A percentile compares a stretch with the other conserved stretches of the same genome.
These are phyloP conservation scores for Hemileccinum rubropunctum DNA, from an alignment of 768 basidiomycete species.

Conservation along the genomic window DNA sequence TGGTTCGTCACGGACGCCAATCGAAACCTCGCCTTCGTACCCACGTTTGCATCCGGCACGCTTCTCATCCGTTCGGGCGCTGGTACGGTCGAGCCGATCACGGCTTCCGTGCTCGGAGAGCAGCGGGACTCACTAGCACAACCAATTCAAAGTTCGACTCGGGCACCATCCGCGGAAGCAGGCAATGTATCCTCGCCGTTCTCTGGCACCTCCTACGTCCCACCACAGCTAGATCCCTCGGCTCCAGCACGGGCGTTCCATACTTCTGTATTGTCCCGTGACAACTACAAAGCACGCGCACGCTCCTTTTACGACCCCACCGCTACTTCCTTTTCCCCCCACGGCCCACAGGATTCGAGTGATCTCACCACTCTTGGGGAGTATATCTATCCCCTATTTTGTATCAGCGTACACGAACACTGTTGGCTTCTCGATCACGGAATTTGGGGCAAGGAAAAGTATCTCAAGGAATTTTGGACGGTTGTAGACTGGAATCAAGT, in stretches of 20 bases:
- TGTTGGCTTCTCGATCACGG: constrained; percentile 89
- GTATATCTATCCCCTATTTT: constrained; percentile 70
- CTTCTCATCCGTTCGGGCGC: constrained; percentile 68
- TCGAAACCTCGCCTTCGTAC: constrained; percentile 67
- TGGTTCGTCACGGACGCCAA: constrained; percentile 79
- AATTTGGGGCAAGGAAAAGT: constrained; percentile 88
- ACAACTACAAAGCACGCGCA: constrained; percentile 8
- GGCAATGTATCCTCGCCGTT: constrained; percentile 38
- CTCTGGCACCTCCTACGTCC: constrained; percentile 38
- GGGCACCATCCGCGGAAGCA: constrained; percentile 23
- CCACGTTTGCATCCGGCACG: constrained; percentile 88
- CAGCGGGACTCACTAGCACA: neutral
- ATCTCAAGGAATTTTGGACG: constrained; percentile 80
- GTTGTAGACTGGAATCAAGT: constrained; percentile 78
- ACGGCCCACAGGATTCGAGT: constrained; percentile 18
- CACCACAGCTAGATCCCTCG: constrained; percentile 29
- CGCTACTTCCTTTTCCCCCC: neutral
- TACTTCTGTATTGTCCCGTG: constrained; percentile 12
- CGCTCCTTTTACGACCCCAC: constrained; percentile 31
- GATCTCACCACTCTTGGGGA: constrained; percentile 42
- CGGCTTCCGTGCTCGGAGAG: constrained; percentile 31
- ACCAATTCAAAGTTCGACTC: constrained; percentile 9
- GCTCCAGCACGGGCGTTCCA: constrained; percentile 32
- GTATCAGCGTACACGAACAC: constrained; percentile 78
- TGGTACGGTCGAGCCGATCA: constrained; percentile 31